These are phyloP conservation scores for Beta corolliflora DNA, from an alignment of 179 eudicot genomes.

Conservation along the genomic window DNA sequence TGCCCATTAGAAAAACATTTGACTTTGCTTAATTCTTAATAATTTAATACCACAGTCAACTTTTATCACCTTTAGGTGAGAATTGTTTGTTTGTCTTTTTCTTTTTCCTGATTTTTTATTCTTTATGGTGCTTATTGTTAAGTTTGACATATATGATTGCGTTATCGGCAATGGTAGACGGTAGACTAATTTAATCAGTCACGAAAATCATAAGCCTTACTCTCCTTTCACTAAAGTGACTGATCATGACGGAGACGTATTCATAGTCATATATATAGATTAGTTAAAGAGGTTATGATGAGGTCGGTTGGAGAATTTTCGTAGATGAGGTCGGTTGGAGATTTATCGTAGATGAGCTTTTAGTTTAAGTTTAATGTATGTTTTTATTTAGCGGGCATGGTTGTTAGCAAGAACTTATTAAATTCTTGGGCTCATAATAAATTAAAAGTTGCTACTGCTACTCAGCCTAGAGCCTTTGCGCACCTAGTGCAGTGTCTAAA, in stretches of 20 bases:
- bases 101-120: not conserved
- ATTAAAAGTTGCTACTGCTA: no score
- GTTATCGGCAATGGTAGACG: not conserved
- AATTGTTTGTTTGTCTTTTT: not conserved
- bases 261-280: not conserved
- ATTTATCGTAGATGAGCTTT: not conserved
- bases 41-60: not conserved
- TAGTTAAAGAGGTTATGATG: no score
- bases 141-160: not conserved
- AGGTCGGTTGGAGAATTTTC: not conserved
- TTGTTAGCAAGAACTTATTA: no score
- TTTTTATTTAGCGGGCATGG: not conserved
- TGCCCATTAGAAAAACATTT: constrained; percentile 2
- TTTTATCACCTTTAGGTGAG: constrained; percentile 3
- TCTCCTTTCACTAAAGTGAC: not conserved
- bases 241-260: not conserved
- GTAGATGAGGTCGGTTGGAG: not conserved
- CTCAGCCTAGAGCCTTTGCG: no score
- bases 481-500: no score
- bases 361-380: not conserved
- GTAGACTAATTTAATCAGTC: no score
- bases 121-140: not conserved
- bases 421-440: no score
- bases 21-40: constrained; percentile 18
- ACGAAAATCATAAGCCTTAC: not conserved